phyloP scores from a whole-genome alignment of 495 filamentous ascomycete species.

The Aspergillus affinis region DNA sequence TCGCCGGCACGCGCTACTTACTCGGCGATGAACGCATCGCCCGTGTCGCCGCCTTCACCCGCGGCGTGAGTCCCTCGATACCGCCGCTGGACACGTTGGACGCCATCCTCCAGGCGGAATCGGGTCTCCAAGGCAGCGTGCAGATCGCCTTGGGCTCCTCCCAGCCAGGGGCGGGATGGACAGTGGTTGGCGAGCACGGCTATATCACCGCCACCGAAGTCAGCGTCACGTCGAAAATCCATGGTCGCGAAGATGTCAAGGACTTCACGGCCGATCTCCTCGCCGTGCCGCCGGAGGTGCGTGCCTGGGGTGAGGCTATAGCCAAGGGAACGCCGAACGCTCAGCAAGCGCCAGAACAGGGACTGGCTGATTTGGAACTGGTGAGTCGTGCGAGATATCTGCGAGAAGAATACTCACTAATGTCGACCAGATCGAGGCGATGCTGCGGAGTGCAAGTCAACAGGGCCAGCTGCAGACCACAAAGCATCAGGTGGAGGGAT shows the following conservation, averaged over 20 bases:
- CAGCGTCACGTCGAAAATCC: slow-evolving; percentile 39
- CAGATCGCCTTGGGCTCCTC: slow-evolving; percentile 58
- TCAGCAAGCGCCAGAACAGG: slow-evolving; percentile 58
- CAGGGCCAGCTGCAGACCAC: neutral
- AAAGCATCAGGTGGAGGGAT: neutral
- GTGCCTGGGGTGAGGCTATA: slow-evolving; percentile 59
- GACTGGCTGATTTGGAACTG: slow-evolving; percentile 62
- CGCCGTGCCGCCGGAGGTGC: slow-evolving; percentile 61
- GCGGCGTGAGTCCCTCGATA: slow-evolving; percentile 52
- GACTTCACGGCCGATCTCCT: slow-evolving; percentile 46
- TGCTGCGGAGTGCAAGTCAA: slow-evolving; percentile 21
- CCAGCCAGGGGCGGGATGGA: slow-evolving; percentile 51
- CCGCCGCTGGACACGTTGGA: slow-evolving; percentile 66
- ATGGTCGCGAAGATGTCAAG: slow-evolving; percentile 32
- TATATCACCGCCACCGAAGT: slow-evolving; percentile 46
- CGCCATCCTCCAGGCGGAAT: slow-evolving; percentile 53
- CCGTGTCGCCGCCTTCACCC: slow-evolving; percentile 51
- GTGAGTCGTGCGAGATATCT: slow-evolving; percentile 6
- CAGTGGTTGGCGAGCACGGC: slow-evolving; percentile 45
- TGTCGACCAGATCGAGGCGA: slow-evolving; percentile 19
- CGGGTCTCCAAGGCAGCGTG: slow-evolving; percentile 58
- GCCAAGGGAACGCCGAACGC: slow-evolving; percentile 47
- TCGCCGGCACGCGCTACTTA: slow-evolving; percentile 55
- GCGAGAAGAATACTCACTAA: neutral
- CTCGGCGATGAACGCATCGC: slow-evolving; percentile 47